A percentile compares a stretch with the other conserved stretches of the same genome.
Evolutionary conservation across 192 early-diverging fungal species (phyloP).

Genomic region (Cetraspora pellucida): DNA sequence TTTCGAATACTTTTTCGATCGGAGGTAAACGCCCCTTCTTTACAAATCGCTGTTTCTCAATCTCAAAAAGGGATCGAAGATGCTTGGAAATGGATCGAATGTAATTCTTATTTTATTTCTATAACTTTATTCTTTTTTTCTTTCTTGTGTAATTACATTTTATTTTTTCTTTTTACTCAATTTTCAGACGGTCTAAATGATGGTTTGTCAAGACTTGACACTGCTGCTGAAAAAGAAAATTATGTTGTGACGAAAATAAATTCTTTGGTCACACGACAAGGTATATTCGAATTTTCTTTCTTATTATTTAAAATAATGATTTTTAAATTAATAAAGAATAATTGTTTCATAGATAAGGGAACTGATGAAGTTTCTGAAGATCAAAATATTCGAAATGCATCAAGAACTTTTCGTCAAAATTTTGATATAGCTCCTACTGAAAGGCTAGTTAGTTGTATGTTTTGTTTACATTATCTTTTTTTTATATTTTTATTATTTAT

Average conservation of each 20-base stretch:
- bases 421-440: slow-evolving; percentile 83
- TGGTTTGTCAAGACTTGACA: slow-evolving; percentile 73
- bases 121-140: neutral
- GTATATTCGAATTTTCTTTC: slow-evolving; percentile 41
- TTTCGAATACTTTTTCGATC: slow-evolving; percentile 84
- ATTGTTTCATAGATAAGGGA: slow-evolving; percentile 56
- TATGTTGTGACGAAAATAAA: slow-evolving; percentile 92
- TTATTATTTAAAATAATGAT: slow-evolving; percentile 3
- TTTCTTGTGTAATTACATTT: slow-evolving; percentile 2
- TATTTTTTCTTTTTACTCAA: neutral
- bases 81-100: slow-evolving; percentile 91
- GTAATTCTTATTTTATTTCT: slow-evolving; percentile 29
- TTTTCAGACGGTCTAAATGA: slow-evolving; percentile 73
- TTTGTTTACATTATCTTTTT: neutral
- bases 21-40: slow-evolving; percentile 54
- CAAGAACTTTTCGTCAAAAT: slow-evolving; percentile 84
- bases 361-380: slow-evolving; percentile 82
- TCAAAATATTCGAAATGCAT: slow-evolving; percentile 84
- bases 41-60: slow-evolving; percentile 86
- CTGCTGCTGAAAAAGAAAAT: slow-evolving; percentile 76
- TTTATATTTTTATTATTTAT: neutral
- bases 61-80: slow-evolving; percentile 77
- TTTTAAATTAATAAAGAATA: neutral
- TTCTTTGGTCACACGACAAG: slow-evolving; percentile 78
- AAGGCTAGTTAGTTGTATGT: slow-evolving; percentile 85